These are phyloP conservation scores for Eucalyptus sp. DNA, from an alignment of 345 rosid genomes.

Conservation along the genomic window DNA sequence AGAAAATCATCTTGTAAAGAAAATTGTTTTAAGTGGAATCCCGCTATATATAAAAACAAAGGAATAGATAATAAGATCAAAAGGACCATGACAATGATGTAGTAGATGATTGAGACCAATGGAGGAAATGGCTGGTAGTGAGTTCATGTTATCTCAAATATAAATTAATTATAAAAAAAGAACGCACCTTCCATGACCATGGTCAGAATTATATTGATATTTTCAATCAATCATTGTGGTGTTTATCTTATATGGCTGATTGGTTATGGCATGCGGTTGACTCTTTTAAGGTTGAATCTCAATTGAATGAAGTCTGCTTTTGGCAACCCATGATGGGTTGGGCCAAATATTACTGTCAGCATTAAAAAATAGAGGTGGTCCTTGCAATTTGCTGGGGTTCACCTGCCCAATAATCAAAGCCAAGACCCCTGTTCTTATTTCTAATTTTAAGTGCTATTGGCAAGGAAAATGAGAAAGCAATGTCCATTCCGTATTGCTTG, in stretches of 20 bases:
- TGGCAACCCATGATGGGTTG: not conserved
- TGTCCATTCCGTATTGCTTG: not conserved
- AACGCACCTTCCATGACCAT: not conserved
- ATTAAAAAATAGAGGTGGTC: not conserved
- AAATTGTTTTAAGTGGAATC: not conserved
- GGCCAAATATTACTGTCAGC: not conserved
- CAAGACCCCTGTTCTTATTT: not conserved
- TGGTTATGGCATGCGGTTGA: not conserved
- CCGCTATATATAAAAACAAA: not conserved
- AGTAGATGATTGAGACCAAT: not conserved
- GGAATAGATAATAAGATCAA: not conserved
- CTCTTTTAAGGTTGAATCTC: not conserved
- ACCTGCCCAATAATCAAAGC: not conserved
- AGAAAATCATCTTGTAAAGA: not conserved
- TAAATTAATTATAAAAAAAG: not conserved
- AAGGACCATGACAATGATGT: not conserved
- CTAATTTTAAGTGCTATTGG: not conserved
- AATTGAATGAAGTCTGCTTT: not conserved
- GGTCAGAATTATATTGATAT: not conserved
- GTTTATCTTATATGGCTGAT: not conserved
- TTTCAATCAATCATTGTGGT: not conserved
- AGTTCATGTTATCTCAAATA: not conserved
- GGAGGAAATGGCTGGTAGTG: not conserved
- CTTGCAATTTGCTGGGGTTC: not conserved
- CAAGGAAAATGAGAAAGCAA: not conserved